Base-by-base conservation (phyloP, 169 alveolate genomes). In the Plasmodium vinckei region DNA sequence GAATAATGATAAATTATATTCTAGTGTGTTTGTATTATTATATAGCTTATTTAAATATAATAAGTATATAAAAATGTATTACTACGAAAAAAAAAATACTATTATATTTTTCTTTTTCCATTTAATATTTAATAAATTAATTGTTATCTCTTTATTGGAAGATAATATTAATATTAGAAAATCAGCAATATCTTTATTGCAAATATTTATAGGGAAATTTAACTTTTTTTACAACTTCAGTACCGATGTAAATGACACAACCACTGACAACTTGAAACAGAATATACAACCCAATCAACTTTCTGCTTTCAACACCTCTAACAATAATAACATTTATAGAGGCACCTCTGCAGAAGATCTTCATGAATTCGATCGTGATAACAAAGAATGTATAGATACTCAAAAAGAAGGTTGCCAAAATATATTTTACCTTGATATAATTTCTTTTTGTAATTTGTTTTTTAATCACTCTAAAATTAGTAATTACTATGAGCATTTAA, bases 11-110 rank as follows among this genome's bases (percentile, higher is more conserved):
- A 79, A 65, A 27, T 51, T 79, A 47, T 64, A 53, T 61, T 23
- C 77, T n/a, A 79, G 89, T 46, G 67, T 69, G 2, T 79, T 79
- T 79, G 89, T 79, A 15, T 47, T 79, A 44, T 65, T 79, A 44
- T 79, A 79, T 51, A 79, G 89, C 21, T 57, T 79, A n/a, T 79
- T 79, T 23, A 79, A 79, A 59, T 79, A 79, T 46, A 79, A 79
- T 51, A 79, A 21, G 47, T 47, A 27, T 49, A 53, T 79, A 27
- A 67, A 79, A 53, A 51, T 13, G 12, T 33, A 57, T 27, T 79
- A 64, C 51, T 64, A 64, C 51, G 60, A 79, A n/a, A 15, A 65
- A 57, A 63, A 79, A 12, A 39, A 13, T 53, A 59, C 17, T 25
- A 46, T 79, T 1, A 54, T 12, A 6, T 79, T 25, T 54, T 79